A percentile compares a stretch with the other conserved stretches of the same genome.
Evolutionary conservation across 2,329 filamentous ascomycete genomes (phyloP).

Genomic region (Cladosporium sphaerospermum): DNA sequence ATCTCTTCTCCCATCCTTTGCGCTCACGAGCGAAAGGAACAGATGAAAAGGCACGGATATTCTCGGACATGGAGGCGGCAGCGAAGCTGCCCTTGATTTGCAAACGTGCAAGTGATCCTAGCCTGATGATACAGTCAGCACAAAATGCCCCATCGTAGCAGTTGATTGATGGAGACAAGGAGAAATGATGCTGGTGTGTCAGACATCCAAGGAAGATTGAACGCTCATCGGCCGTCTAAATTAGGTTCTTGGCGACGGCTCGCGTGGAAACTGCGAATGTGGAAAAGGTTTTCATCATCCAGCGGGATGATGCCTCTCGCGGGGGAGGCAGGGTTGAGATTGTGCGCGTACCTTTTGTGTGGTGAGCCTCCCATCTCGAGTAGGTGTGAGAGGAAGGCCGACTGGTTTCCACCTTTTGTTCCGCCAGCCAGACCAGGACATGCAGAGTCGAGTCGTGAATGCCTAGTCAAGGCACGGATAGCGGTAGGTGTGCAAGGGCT

Average conservation of each 20-base stretch:
- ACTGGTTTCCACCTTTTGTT: neutral
- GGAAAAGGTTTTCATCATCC: conserved; percentile 47
- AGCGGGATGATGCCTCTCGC: conserved; percentile 12
- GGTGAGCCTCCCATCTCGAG: conserved; percentile 7
- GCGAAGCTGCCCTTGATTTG: too few species aligned
- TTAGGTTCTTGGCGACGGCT: conserved; percentile 37
- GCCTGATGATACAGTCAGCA: conserved; percentile 5
- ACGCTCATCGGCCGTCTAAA: conserved; percentile 25
- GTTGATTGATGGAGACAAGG: conserved; percentile 5
- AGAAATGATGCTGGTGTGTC: conserved; percentile 14
- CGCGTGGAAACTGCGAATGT: conserved; percentile 86
- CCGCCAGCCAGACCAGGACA: neutral
- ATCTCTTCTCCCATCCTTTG: conserved; percentile 8
- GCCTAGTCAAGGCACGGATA: neutral
- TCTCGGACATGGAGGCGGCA: neutral
- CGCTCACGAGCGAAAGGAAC: neutral
- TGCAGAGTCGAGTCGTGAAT: neutral
- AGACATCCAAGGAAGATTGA: conserved; percentile 31
- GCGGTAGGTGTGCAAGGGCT: too few species aligned
- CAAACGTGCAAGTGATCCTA: neutral
- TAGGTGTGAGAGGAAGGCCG: neutral
- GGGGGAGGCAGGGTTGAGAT: conserved; percentile 4
- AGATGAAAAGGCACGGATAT: conserved; percentile 23
- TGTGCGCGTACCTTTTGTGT: conserved; percentile 10
- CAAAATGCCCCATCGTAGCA: conserved; percentile 9